A percentile compares a stretch with the other conserved stretches of the same genome.
These are phyloP conservation scores for Rhizoctonia solani DNA, from an alignment of 1,284 basidiomycete species.

Conservation along the genomic window DNA sequence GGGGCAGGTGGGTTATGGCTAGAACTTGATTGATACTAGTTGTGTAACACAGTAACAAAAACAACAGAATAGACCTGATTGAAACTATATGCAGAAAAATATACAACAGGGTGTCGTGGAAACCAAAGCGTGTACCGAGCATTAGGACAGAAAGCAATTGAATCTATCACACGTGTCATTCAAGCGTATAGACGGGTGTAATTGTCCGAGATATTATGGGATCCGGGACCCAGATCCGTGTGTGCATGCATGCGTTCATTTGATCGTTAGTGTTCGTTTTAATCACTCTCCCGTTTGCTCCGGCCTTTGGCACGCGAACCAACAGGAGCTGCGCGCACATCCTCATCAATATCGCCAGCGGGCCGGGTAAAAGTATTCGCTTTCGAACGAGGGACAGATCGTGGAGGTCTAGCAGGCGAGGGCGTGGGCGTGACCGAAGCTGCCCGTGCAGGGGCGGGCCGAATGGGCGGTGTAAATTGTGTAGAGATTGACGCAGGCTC, in stretches of 20 bases:
- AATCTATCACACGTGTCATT: background rate
- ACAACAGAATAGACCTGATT: no score
- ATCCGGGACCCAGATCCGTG: background rate
- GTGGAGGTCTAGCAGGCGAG: slow-evolving; percentile 1
- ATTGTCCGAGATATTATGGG: background rate
- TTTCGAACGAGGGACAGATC: slow-evolving; percentile 22
- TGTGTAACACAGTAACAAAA: no score
- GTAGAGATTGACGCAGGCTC: slow-evolving; percentile 8
- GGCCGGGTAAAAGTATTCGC: slow-evolving; percentile 14
- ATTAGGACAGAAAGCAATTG: background rate
- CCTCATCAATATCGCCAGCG: background rate
- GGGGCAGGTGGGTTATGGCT: no score
- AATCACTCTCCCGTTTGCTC: slow-evolving; percentile 8
- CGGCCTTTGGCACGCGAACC: background rate
- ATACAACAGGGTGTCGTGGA: background rate
- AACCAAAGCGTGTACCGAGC: background rate
- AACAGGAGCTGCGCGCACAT: slow-evolving; percentile 13
- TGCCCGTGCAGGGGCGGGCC: slow-evolving; percentile 1
- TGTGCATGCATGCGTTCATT: background rate
- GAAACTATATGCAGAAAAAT: background rate
- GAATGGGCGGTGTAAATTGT: background rate
- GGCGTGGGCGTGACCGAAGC: background rate
- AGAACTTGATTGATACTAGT: no score
- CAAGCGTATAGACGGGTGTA: background rate
- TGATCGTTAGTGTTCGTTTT: slow-evolving; percentile 1